Evolutionary conservation across 192 early-diverging fungal genomes (phyloP), one percentile per base, ranked within the genome.

Genomic region (Gonapodya sp.): DNA sequence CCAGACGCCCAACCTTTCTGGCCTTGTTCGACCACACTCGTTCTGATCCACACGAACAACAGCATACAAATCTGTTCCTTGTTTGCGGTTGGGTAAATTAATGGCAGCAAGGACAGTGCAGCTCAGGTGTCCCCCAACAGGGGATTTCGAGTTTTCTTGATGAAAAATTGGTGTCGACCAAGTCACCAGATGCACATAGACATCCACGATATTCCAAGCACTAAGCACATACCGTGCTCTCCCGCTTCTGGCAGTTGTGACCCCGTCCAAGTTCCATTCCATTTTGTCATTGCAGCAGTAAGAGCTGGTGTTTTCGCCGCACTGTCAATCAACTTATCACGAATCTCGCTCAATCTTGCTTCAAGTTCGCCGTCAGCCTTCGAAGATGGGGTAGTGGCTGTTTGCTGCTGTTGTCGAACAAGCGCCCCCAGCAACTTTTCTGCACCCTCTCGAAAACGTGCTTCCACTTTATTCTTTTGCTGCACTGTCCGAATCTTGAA

Each of bases 391-490:
- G 8, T 64, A 64, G 8, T 64, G 46, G 8, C 46, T 8, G 8
- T 31, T 16, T 14, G 75, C 31, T 77, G 75, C 31, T 18, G 30
- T 33, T 77, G 75, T 2, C 46, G 46, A 64, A 64, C 8, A 24
- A 77, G 75, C 2, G 75, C 34, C 2, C 30, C 18, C 30, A 77
- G 74, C 86, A 97, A 91, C 73, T 90, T 86, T 82, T 95, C 90
- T 14, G 92, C 93, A 35, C 94, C 95, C 35, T 90, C 93, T 81
- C 92, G 88, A n/a, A 99, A 92, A 86, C 96, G 96, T 82, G 89
- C 92, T 87, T 99, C 98, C 31, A 98, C 93, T 78, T 96, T 94
- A 18, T 98, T 91, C 86, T 98, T 97, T 83, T 91, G 93, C 36
- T 92, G 92, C 35, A 97, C 89, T 85, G 97, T 95, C 36, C 91